Conservation (phyloP, 78 protist genomes). For the Dictyostelium firmibasis region DNA sequence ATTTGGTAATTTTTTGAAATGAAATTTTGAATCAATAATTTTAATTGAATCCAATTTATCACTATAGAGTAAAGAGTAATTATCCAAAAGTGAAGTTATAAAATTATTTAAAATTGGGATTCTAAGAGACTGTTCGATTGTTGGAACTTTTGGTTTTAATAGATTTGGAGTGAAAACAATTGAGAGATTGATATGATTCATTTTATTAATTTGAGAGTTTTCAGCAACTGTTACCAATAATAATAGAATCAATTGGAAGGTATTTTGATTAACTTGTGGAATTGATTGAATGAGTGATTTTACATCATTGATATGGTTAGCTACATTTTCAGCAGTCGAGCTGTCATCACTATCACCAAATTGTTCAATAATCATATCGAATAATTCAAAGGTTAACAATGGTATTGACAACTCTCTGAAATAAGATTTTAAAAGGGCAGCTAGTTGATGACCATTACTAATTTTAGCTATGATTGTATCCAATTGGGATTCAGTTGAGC, state of each 20-base stretch:
- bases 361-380: constrained; percentile 33
- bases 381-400: constrained; percentile 44
- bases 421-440: constrained; percentile 38
- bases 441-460: constrained; percentile 32
- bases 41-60: constrained; percentile 10
- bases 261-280: constrained; percentile 43
- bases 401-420: constrained; percentile 49
- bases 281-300: not conserved
- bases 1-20: not conserved
- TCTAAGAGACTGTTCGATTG: constrained; percentile 52
- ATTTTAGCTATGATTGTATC: not conserved
- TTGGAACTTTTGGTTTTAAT: constrained; percentile 40
- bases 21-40: not conserved
- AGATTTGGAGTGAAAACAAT: constrained; percentile 81
- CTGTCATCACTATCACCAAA: not conserved
- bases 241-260: constrained; percentile 15
- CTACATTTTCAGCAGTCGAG: not conserved
- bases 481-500: not conserved
- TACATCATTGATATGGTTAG: not conserved
- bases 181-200: constrained; percentile 62
- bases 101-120: constrained; percentile 75
- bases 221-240: not conserved
- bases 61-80: constrained; percentile 20
- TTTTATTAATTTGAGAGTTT: constrained; percentile 37
- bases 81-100: constrained; percentile 16